These are phyloP conservation scores for Pinus albicaulis DNA, from an alignment of 75 land plant species.

Conservation along the genomic window DNA sequence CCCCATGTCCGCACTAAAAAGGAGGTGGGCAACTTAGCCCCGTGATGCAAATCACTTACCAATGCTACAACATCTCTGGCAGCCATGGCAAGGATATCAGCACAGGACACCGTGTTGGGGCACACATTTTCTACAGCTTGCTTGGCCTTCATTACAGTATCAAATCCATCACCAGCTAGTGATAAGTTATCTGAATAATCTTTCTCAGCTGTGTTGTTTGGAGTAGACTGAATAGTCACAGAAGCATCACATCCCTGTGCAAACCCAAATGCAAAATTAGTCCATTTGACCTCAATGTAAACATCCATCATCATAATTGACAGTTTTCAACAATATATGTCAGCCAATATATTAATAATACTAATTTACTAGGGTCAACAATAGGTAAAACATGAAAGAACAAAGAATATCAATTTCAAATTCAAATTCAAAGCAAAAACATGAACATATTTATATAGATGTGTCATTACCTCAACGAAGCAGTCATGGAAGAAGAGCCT, in stretches of 20 bases:
- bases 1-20: too few species aligned
- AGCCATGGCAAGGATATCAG: constrained; percentile 31
- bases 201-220: constrained; percentile 64
- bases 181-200: constrained; percentile 67
- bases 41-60: constrained; percentile 10
- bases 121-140: constrained; percentile 55
- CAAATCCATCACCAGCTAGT: constrained; percentile 88
- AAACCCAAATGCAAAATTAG: background rate
- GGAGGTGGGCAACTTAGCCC: too few species aligned
- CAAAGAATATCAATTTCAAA: background rate
- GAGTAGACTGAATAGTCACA: constrained; percentile 43
- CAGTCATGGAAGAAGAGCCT: constrained; percentile 55
- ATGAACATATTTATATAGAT: background rate
- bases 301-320: background rate
- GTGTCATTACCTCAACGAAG: constrained; percentile 16
- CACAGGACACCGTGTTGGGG: constrained; percentile 31
- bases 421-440: too few species aligned
- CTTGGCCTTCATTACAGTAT: constrained; percentile 83
- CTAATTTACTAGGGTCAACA: background rate
- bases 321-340: background rate
- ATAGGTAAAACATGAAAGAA: background rate
- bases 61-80: constrained; percentile 25
- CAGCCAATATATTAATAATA: too few species aligned
- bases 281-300: background rate
- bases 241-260: constrained; percentile 79